Conservation (phyloP, 2,329 filamentous ascomycete species). For the Fusarium domesticum region DNA sequence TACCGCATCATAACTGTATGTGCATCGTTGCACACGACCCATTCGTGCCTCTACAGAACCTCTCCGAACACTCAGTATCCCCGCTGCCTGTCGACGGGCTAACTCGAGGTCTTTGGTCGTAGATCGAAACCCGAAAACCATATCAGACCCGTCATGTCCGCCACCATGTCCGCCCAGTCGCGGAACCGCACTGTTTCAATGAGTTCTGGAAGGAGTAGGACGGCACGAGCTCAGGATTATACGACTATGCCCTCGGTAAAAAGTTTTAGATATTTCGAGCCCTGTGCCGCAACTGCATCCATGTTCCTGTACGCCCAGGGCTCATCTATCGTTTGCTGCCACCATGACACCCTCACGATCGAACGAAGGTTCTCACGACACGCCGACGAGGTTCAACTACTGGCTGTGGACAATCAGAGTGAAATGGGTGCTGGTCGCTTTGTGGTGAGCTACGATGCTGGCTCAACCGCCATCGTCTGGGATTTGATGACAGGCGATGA, state of each 20-base stretch:
- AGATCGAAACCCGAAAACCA: slow-evolving; percentile 29
- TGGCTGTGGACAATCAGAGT: slow-evolving; percentile 88
- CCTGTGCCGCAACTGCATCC: slow-evolving; percentile 85
- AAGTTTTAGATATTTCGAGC: slow-evolving; percentile 65
- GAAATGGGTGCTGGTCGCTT: slow-evolving; percentile 79
- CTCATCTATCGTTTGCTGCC: slow-evolving; percentile 76
- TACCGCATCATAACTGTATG: slow-evolving; percentile 40
- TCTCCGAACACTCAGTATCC: slow-evolving; percentile 16
- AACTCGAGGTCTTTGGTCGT: slow-evolving; percentile 16
- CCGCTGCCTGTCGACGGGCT: slow-evolving; percentile 25
- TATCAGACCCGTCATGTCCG: slow-evolving; percentile 55
- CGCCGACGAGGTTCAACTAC: slow-evolving; percentile 74
- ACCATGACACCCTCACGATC: slow-evolving; percentile 88
- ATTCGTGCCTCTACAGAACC: slow-evolving; percentile 24
- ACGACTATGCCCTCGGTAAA: slow-evolving; percentile 48
- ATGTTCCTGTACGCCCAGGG: slow-evolving; percentile 88
- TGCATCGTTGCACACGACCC: slow-evolving; percentile 37
- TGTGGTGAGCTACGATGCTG: slow-evolving; percentile 88
- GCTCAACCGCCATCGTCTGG: slow-evolving; percentile 94
- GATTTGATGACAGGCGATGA: slow-evolving; percentile 90
- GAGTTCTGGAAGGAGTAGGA: slow-evolving; percentile 51
- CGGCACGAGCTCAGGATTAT: slow-evolving; percentile 48
- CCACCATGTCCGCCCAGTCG: slow-evolving; percentile 47
- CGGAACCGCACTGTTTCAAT: slow-evolving; percentile 59
- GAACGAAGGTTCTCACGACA: slow-evolving; percentile 84